phyloP scores from a whole-genome alignment of 257 asterid genomes.

The Cinchona pubescens region DNA sequence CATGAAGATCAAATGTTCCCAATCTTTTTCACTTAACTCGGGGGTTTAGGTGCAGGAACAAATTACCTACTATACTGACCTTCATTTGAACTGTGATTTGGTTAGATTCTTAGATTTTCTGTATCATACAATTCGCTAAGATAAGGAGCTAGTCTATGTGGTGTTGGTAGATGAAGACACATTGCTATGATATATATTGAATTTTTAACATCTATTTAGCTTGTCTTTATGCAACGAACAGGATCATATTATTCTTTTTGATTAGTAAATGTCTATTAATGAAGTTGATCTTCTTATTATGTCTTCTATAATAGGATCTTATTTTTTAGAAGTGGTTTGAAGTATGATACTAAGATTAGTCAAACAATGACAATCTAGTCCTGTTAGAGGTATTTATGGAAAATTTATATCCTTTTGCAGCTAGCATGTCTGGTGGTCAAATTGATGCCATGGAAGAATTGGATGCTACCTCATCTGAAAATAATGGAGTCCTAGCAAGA shows the following conservation, averaged over 20 bases:
- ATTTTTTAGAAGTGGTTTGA: not conserved
- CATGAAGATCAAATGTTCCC: not conserved
- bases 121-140: too few relatives aligned
- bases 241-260: not conserved
- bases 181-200: not conserved
- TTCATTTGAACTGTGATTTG: not conserved
- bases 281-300: not conserved
- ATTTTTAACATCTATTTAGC: not conserved
- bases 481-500: slow-evolving; percentile 42
- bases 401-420: slow-evolving; percentile 37
- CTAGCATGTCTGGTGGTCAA: slow-evolving; percentile 56
- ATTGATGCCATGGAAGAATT: slow-evolving; percentile 57
- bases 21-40: not conserved
- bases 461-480: slow-evolving; percentile 44
- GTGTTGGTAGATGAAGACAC: not conserved
- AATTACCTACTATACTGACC: not conserved
- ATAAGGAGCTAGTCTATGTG: not conserved
- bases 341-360: not conserved
- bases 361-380: not conserved
- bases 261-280: not conserved
- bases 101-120: not conserved
- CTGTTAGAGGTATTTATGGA: not conserved
- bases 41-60: not conserved
- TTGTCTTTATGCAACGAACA: not conserved
- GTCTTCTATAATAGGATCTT: not conserved